phyloP scores from a whole-genome alignment of 2,329 filamentous ascomycete genomes.

The Colletotrichum sidae region DNA sequence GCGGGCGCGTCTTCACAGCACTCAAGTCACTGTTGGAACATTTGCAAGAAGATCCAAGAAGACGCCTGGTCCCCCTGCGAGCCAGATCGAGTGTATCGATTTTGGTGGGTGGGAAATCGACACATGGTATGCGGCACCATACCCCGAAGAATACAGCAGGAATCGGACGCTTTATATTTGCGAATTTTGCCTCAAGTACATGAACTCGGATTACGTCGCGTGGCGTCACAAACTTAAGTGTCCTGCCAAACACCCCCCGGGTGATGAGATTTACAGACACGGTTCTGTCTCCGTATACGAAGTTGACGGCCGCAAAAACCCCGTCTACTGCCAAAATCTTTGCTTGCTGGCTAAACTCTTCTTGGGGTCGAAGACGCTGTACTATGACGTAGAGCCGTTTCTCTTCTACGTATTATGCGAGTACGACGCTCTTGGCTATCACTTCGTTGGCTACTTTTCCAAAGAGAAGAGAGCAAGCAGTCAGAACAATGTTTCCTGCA shows the following conservation, averaged over 20 bases:
- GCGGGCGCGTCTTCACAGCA: constrained; percentile 72
- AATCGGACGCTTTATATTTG: constrained; percentile 98
- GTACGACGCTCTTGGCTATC: constrained; percentile 90
- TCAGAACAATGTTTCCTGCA: constrained; percentile 97
- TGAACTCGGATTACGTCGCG: constrained; percentile 98
- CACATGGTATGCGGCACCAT: constrained; percentile 98
- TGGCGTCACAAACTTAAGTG: constrained; percentile 99
- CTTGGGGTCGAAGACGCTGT: constrained; percentile 97
- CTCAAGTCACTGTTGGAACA: constrained; percentile 73
- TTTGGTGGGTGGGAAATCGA: constrained; percentile 98
- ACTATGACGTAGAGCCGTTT: constrained; percentile 98
- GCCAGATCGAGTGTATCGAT: constrained; percentile 98
- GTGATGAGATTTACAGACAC: constrained; percentile 96
- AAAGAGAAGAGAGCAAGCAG: constrained; percentile 97
- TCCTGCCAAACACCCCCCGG: constrained; percentile 93
- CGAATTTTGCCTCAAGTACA: constrained; percentile 99
- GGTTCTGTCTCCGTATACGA: constrained; percentile 95
- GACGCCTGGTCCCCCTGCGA: constrained; percentile 79
- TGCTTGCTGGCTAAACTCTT: constrained; percentile 97
- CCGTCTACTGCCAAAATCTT: constrained; percentile 98
- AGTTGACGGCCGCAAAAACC: constrained; percentile 95
- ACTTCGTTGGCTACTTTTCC: constrained; percentile 99
- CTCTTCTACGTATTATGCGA: constrained; percentile 98
- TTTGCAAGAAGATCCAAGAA: constrained; percentile 78
- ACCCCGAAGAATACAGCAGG: constrained; percentile 97